Base-by-base conservation (phyloP, 2,329 filamentous ascomycete species). In the Chalara sp. region DNA sequence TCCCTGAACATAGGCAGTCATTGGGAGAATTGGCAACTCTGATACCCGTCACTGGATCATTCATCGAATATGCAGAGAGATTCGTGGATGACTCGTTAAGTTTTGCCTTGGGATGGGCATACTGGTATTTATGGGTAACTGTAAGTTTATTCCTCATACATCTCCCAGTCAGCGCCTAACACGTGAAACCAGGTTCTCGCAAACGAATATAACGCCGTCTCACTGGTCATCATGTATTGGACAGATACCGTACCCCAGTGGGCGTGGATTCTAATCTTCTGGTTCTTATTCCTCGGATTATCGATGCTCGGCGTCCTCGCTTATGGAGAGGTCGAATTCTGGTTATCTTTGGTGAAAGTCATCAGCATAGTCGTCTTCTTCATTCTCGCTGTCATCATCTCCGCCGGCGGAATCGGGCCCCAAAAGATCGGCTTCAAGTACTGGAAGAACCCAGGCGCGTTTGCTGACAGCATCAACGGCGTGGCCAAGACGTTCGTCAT, bases 81-180 rank as follows among this genome's bases (percentile, higher is more conserved):
- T 93, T 89, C 71, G 86, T 83, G 61, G 87, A 93, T 61, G 86
- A 86, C 50, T 86, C 86, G 50, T 78, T 93, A 21, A 88, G 88
- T 46, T 93, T 93, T 66, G 79, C 85, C 51, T 76, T 92, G 10
- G 60, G 59, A 29, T 63, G 60, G 58, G 61, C 61, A 46, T 63
- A 61, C 46, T 63, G 56, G 55, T 63, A 59, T 51, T 93, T 64
- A 91, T 95, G 61, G 79, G 87, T 48, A 89, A 86, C 1, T 88
- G 89, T 1, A 93, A 93, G 64, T 87, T 95, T 66, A 72, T 95
- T 33, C 93, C 87, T 1, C 89, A 89, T 40, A 81, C 79, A 12
- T 81, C 87, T 5, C 70, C 13, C 4, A 28, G 8, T 12, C 8
- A 21, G 10, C 40, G 2, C 21, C 21, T 21, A 21, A 21, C 21